phyloP scores from a whole-genome alignment of 192 early-diverging fungal species.

The Entomortierella beljakovae region DNA sequence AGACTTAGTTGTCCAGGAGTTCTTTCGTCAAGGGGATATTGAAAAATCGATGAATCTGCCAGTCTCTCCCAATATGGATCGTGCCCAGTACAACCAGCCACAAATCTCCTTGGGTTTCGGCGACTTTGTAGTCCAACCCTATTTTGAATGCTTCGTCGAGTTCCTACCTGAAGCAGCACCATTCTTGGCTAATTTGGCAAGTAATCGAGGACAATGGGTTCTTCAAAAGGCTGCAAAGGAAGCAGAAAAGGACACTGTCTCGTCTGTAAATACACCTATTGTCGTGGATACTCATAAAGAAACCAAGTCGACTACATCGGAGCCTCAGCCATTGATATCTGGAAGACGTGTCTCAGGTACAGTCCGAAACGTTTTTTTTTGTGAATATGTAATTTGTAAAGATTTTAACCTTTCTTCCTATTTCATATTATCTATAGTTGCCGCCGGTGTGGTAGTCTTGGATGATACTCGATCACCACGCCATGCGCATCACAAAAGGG shows the following conservation, averaged over 20 bases:
- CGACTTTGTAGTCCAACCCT: conserved; percentile 88
- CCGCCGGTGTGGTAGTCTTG: conserved; percentile 39
- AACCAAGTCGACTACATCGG: conserved; percentile 9
- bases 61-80: conserved; percentile 92
- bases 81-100: conserved; percentile 72
- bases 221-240: conserved; percentile 31
- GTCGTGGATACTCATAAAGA: background rate
- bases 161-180: conserved; percentile 76
- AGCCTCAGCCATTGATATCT: conserved; percentile 15
- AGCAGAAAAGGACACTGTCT: background rate
- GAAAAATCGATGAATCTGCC: conserved; percentile 82
- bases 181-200: conserved; percentile 65
- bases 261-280: background rate
- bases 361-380: background rate
- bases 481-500: conserved; percentile 6
- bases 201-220: conserved; percentile 71
- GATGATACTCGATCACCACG: conserved; percentile 38
- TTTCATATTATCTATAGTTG: conserved; percentile 16
- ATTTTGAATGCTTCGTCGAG: conserved; percentile 84
- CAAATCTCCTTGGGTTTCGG: conserved; percentile 86
- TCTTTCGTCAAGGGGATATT: conserved; percentile 87
- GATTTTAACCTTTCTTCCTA: background rate
- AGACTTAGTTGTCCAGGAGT: conserved; percentile 87
- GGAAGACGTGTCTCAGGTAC: conserved; percentile 48
- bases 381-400: background rate